Conservation (phyloP, 1,284 basidiomycete genomes). For the Lentinula novae-zelandiae region DNA sequence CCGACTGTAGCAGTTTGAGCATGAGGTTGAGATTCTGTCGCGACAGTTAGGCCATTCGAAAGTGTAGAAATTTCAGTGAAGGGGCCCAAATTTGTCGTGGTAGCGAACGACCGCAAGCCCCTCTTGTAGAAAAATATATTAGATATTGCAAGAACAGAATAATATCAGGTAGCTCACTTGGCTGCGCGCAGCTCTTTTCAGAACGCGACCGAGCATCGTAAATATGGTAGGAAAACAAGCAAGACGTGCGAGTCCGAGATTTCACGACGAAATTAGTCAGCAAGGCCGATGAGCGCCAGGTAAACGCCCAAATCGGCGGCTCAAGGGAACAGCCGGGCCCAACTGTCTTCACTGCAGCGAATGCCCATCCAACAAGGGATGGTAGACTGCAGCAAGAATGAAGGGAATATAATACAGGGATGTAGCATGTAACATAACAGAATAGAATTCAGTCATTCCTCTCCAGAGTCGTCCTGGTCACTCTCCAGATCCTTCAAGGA, state of each 20-base stretch:
- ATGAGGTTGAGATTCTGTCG: constrained; percentile 88
- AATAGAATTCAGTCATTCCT: no score
- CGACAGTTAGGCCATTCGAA: constrained; percentile 89
- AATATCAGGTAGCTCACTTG: constrained; percentile 37
- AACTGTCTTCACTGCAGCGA: no score
- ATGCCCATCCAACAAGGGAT: no score
- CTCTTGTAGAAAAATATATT: constrained; percentile 20
- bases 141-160: constrained; percentile 10
- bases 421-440: no score
- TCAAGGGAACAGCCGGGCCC: no score
- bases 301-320: no score
- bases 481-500: no score
- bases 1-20: constrained; percentile 99
- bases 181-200: constrained; percentile 54
- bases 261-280: constrained; percentile 2
- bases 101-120: constrained; percentile 38
- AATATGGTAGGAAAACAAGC: constrained; percentile 4
- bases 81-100: constrained; percentile 56
- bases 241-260: neutral
- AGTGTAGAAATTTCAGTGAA: constrained; percentile 87
- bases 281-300: no score
- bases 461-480: no score
- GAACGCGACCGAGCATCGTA: constrained; percentile 61
- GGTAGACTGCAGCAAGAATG: no score
- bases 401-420: no score